These are phyloP conservation scores for Geranium incanum DNA, from an alignment of 441 rosid species.

Conservation along the genomic window DNA sequence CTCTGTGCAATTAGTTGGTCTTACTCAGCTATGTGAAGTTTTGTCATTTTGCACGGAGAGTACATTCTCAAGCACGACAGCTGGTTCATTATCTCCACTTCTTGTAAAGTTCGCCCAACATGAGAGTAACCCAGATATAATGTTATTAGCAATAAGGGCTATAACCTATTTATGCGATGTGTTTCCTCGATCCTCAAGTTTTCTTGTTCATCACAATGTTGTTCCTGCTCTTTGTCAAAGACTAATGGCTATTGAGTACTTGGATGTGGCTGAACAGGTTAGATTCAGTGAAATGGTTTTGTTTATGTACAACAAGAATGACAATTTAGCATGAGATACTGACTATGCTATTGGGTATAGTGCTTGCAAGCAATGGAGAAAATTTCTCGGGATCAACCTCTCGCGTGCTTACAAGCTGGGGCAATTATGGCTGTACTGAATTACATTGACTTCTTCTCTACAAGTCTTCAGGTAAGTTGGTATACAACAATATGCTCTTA, in stretches of 20 bases:
- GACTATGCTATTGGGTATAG: constrained; percentile 27
- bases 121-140: constrained; percentile 58
- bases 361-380: constrained; percentile 98
- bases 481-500: constrained; percentile 9
- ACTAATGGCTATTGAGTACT: constrained; percentile 66
- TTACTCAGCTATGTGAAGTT: constrained; percentile 85
- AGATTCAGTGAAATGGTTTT: neutral
- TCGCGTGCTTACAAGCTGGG: constrained; percentile 81
- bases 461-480: constrained; percentile 69
- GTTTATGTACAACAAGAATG: neutral
- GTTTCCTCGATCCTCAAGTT: constrained; percentile 67
- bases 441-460: constrained; percentile 79
- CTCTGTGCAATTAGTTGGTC: constrained; percentile 52
- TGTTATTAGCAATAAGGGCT: constrained; percentile 79
- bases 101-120: constrained; percentile 66
- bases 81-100: constrained; percentile 66
- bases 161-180: constrained; percentile 89
- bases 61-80: constrained; percentile 56
- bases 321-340: constrained; percentile 12
- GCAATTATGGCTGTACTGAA: constrained; percentile 80
- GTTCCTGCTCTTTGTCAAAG: constrained; percentile 79
- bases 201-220: constrained; percentile 71
- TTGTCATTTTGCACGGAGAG: constrained; percentile 82
- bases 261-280: constrained; percentile 99
- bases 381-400: constrained; percentile 85